A percentile compares a stretch with the other conserved stretches of the same genome.
Conservation (phyloP, 2,329 filamentous ascomycete species). For the Epichloe festucae region DNA sequence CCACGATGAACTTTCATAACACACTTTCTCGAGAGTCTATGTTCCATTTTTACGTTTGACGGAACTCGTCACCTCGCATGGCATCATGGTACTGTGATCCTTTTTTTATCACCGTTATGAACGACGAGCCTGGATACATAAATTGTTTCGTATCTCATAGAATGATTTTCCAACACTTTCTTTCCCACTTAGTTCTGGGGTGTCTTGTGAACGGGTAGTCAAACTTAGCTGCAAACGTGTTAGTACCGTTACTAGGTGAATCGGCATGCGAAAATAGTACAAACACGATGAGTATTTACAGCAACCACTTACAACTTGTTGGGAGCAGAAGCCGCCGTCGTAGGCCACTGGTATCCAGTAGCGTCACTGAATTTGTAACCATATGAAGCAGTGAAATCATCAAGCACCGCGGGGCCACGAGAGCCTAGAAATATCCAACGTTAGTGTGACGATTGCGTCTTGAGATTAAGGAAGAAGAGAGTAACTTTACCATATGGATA, state of each 20-base stretch:
- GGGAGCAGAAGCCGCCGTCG: slow-evolving; percentile 49
- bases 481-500: slow-evolving; percentile 82
- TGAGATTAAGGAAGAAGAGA: not conserved
- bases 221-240: not conserved
- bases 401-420: slow-evolving; percentile 86
- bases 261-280: slow-evolving; percentile 1
- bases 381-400: slow-evolving; percentile 96
- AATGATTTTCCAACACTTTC: not conserved
- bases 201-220: not conserved
- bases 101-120: not conserved
- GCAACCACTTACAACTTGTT: slow-evolving; percentile 64
- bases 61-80: not conserved
- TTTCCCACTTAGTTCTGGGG: not conserved
- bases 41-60: not conserved
- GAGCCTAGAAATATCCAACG: slow-evolving; percentile 53
- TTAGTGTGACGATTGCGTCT: not conserved
- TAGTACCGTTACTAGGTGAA: not conserved
- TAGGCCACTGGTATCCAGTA: slow-evolving; percentile 90
- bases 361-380: slow-evolving; percentile 99
- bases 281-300: slow-evolving; percentile 6
- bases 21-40: not conserved
- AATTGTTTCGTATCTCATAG: not conserved
- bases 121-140: not conserved
- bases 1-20: too few relatives aligned
- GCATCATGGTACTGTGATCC: not conserved